Conservation (phyloP, 106 monocot species). For the Xerophyta viscosa region DNA sequence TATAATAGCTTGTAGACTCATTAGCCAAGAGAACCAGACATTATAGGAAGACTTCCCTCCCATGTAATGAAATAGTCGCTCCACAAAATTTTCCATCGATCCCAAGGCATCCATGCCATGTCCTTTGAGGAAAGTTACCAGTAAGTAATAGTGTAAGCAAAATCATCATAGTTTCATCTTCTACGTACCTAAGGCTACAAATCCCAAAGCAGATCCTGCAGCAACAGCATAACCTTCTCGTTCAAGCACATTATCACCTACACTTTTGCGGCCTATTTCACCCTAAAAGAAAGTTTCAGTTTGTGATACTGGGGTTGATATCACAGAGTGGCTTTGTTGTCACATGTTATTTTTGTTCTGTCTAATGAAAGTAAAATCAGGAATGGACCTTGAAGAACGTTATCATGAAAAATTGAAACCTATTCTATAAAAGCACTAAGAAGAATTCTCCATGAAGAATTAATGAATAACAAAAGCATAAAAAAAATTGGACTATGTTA, state of each 20-base stretch:
- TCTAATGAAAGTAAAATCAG: too few relatives aligned
- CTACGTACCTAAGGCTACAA: slow-evolving; percentile 77
- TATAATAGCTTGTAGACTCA: too few relatives aligned
- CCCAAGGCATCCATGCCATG: slow-evolving; percentile 65
- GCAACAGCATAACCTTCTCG: slow-evolving; percentile 99
- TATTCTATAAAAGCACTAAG: too few relatives aligned
- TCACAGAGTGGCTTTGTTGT: too few relatives aligned
- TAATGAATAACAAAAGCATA: too few relatives aligned
- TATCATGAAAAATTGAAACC: too few relatives aligned
- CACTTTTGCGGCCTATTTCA: slow-evolving; percentile 97
- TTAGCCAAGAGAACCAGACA: slow-evolving; percentile 22
- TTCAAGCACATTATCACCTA: slow-evolving; percentile 97
- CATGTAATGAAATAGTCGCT: slow-evolving; percentile 73
- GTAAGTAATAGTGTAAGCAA: too few relatives aligned
- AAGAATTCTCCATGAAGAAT: too few relatives aligned
- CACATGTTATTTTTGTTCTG: too few relatives aligned
- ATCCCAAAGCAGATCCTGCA: slow-evolving; percentile 92
- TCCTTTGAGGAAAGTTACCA: slow-evolving; percentile 25
- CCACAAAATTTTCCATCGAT: slow-evolving; percentile 71
- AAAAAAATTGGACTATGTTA: too few relatives aligned
- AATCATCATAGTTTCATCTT: background rate
- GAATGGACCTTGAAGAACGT: too few relatives aligned
- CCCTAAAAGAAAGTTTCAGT: slow-evolving; percentile 30
- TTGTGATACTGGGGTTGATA: too few relatives aligned
- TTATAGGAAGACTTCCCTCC: slow-evolving; percentile 48